phyloP scores from a whole-genome alignment of 345 rosid genomes.

The Eucalyptus urophylla region DNA sequence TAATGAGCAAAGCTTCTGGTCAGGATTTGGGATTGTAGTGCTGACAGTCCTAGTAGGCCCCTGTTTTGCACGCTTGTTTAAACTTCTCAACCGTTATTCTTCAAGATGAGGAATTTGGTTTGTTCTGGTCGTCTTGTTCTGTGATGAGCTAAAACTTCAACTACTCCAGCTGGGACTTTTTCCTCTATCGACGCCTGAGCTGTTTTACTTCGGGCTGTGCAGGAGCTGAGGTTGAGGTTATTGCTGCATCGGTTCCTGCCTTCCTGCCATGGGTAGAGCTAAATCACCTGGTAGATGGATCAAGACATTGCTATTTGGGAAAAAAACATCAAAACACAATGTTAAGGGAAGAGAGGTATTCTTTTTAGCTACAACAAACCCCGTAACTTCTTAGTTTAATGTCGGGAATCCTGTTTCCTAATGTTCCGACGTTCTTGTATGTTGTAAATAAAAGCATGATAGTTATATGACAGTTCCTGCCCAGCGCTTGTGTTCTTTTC shows the following conservation, averaged over 20 bases:
- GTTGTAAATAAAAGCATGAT: neutral
- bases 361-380: neutral
- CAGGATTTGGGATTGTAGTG: neutral
- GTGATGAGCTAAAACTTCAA: neutral
- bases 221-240: constrained; percentile 4
- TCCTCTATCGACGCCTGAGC: neutral
- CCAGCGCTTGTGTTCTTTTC: neutral
- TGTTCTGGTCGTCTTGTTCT: neutral
- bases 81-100: neutral
- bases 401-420: neutral
- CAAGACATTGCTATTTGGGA: constrained; percentile 70
- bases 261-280: constrained; percentile 34
- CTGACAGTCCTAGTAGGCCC: neutral
- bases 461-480: neutral
- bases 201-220: neutral
- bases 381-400: neutral
- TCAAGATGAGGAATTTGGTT: neutral
- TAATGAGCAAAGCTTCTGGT: neutral
- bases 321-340: constrained; percentile 62
- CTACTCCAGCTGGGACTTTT: neutral
- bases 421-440: neutral
- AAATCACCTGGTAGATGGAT: constrained; percentile 80
- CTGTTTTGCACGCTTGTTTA: neutral
- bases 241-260: constrained; percentile 1
- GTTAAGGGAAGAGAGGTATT: constrained; percentile 56